phyloP scores from a whole-genome alignment of 495 filamentous ascomycete species.

The Aspergillus baeticus region DNA sequence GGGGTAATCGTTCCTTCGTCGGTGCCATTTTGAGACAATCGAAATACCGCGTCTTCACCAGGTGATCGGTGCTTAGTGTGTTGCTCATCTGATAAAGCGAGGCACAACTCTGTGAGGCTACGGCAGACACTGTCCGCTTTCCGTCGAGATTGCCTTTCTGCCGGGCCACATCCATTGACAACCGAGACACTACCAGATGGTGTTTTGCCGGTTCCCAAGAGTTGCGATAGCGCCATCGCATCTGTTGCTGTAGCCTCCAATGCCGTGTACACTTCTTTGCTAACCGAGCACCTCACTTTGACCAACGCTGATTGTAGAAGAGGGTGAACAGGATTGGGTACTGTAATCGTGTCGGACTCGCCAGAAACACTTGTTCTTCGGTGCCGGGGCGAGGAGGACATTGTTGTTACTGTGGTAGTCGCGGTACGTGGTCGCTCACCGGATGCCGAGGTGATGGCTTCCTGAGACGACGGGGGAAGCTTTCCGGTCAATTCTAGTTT shows the following conservation, averaged over 20 bases:
- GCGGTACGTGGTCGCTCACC: slow-evolving; percentile 86
- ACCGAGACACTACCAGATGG: slow-evolving; percentile 62
- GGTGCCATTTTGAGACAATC: slow-evolving; percentile 28
- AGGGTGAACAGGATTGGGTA: slow-evolving; percentile 60
- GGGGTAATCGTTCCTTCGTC: slow-evolving; percentile 34
- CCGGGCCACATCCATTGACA: slow-evolving; percentile 49
- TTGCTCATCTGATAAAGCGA: slow-evolving; percentile 67
- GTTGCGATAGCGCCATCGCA: slow-evolving; percentile 69
- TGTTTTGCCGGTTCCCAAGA: slow-evolving; percentile 68
- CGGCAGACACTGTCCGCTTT: slow-evolving; percentile 93
- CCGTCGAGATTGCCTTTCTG: slow-evolving; percentile 78
- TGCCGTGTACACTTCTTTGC: slow-evolving; percentile 70
- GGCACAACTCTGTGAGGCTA: slow-evolving; percentile 86
- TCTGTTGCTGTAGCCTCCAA: slow-evolving; percentile 81
- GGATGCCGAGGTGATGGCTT: slow-evolving; percentile 70
- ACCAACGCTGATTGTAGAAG: slow-evolving; percentile 75
- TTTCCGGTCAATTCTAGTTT: slow-evolving; percentile 91
- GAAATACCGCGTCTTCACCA: slow-evolving; percentile 25
- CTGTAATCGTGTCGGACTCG: slow-evolving; percentile 34
- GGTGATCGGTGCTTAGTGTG: slow-evolving; percentile 28
- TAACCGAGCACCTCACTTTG: slow-evolving; percentile 68
- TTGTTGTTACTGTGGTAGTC: slow-evolving; percentile 87
- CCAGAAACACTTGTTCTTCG: slow-evolving; percentile 52
- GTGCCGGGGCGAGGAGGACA: slow-evolving; percentile 82
- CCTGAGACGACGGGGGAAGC: slow-evolving; percentile 74